Evolutionary conservation across 805 yeast genomes (phyloP).

Genomic region (Candida fluviatilis): DNA sequence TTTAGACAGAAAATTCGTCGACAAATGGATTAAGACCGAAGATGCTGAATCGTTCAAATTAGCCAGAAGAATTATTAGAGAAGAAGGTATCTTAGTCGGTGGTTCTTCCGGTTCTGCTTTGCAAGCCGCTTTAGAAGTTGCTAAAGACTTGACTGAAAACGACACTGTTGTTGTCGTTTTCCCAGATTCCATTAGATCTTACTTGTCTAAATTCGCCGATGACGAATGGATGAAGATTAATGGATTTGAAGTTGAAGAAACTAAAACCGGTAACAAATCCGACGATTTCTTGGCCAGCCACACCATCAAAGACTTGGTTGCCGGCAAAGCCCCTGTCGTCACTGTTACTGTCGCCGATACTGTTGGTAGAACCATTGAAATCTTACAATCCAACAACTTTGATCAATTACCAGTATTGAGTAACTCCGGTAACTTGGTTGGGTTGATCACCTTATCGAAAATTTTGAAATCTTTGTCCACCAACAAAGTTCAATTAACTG

Average conservation of each 20-base stretch:
- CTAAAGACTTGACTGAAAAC: conserved; percentile 63
- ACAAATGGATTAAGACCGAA: conserved; percentile 82
- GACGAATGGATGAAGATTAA: conserved; percentile 87
- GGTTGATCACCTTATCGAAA: conserved; percentile 72
- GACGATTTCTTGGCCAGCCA: conserved; percentile 35
- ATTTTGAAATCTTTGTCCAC: conserved; percentile 64
- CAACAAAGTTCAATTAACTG: conserved; percentile 51
- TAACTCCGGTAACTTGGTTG: conserved; percentile 58
- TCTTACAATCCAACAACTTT: conserved; percentile 71
- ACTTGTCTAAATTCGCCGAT: conserved; percentile 81
- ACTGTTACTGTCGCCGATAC: conserved; percentile 60
- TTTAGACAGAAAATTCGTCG: conserved; percentile 59
- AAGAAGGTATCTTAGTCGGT: conserved; percentile 85
- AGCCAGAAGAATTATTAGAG: conserved; percentile 77
- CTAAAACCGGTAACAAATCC: conserved; percentile 36
- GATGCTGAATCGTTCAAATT: conserved; percentile 75
- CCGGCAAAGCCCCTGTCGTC: conserved; percentile 69
- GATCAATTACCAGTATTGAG: conserved; percentile 81
- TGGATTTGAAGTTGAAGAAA: conserved; percentile 58
- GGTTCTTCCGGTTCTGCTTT: conserved; percentile 88
- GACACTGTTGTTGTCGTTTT: conserved; percentile 75
- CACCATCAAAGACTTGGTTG: conserved; percentile 63
- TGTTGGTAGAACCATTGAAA: conserved; percentile 60
- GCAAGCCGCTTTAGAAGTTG: conserved; percentile 70
- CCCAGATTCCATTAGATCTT: conserved; percentile 86